phyloP scores from a whole-genome alignment of 2,329 filamentous ascomycete species.

The Clarireedia hainanense region DNA sequence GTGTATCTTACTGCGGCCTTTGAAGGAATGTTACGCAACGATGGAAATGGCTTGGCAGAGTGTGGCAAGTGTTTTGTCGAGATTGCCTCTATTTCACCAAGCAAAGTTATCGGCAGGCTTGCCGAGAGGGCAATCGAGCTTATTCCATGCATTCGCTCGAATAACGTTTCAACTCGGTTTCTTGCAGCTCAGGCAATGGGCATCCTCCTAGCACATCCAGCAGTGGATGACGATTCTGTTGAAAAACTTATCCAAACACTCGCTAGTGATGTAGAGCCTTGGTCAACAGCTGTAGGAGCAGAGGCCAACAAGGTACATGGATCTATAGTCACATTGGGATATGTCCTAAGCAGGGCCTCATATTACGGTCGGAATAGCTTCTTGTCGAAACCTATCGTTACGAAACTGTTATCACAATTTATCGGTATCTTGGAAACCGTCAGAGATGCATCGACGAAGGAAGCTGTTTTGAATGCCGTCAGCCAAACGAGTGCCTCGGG shows the following conservation, averaged over 20 bases:
- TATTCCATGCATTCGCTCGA: conserved; percentile 57
- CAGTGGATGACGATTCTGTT: conserved; percentile 35
- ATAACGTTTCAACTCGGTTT: conserved; percentile 59
- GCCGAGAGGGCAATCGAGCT: conserved; percentile 44
- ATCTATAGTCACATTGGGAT: conserved; percentile 49
- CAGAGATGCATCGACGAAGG: conserved; percentile 48
- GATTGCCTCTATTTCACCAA: conserved; percentile 43
- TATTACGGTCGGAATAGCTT: conserved; percentile 37
- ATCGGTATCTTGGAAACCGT: conserved; percentile 45
- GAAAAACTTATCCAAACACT: conserved; percentile 38
- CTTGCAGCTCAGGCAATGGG: conserved; percentile 66
- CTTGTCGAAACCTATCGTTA: conserved; percentile 31
- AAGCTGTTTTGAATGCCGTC: conserved; percentile 48
- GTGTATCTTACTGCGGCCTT: conserved; percentile 48
- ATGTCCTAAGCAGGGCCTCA: conserved; percentile 46
- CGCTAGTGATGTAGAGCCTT: conserved; percentile 38
- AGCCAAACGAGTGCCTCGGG: conserved; percentile 55
- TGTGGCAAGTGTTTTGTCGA: conserved; percentile 47
- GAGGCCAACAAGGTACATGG: conserved; percentile 53
- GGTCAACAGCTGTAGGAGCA: conserved; percentile 49
- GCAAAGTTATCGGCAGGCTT: conserved; percentile 43
- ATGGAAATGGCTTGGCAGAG: conserved; percentile 34
- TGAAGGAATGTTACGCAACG: conserved; percentile 43
- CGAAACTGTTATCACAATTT: conserved; percentile 36
- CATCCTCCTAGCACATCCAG: conserved; percentile 63